Percentiles rank a stretch among this genome's conserved stretches.
Conservation (phyloP, 305 asterid genomes). For the Nicotiana rustica region DNA sequence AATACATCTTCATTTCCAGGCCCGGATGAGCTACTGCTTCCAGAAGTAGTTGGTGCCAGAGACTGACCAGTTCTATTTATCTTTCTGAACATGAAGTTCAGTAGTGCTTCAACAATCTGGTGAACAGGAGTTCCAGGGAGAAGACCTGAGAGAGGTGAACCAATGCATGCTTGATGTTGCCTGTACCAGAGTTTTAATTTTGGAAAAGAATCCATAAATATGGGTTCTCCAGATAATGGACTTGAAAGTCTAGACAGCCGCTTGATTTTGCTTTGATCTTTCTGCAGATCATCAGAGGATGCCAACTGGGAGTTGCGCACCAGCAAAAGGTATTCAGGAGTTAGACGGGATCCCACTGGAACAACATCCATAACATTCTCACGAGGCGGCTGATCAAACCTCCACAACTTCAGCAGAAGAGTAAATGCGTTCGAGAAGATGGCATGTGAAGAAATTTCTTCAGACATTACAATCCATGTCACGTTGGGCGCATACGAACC, state of each 20-base stretch:
- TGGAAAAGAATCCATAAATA: slow-evolving; percentile 86
- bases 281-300: slow-evolving; percentile 54
- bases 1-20: slow-evolving; percentile 73
- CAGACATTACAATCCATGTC: slow-evolving; percentile 80
- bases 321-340: slow-evolving; percentile 90
- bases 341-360: slow-evolving; percentile 76
- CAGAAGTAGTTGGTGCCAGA: slow-evolving; percentile 73
- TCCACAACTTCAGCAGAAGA: slow-evolving; percentile 90
- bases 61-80: slow-evolving; percentile 68
- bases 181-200: slow-evolving; percentile 90
- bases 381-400: slow-evolving; percentile 87
- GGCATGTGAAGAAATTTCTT: slow-evolving; percentile 77
- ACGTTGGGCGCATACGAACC: slow-evolving; percentile 89
- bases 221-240: slow-evolving; percentile 66
- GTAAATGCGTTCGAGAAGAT: slow-evolving; percentile 94
- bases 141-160: slow-evolving; percentile 82
- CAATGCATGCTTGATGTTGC: slow-evolving; percentile 90
- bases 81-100: slow-evolving; percentile 86
- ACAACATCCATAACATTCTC: slow-evolving; percentile 75
- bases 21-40: slow-evolving; percentile 80
- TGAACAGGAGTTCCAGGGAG: slow-evolving; percentile 93
- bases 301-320: slow-evolving; percentile 79
- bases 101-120: slow-evolving; percentile 86
- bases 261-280: slow-evolving; percentile 57
- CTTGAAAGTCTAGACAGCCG: slow-evolving; percentile 59